These are phyloP conservation scores for Phaeotremella skinneri DNA, from an alignment of 768 basidiomycete species.

Conservation along the genomic window DNA sequence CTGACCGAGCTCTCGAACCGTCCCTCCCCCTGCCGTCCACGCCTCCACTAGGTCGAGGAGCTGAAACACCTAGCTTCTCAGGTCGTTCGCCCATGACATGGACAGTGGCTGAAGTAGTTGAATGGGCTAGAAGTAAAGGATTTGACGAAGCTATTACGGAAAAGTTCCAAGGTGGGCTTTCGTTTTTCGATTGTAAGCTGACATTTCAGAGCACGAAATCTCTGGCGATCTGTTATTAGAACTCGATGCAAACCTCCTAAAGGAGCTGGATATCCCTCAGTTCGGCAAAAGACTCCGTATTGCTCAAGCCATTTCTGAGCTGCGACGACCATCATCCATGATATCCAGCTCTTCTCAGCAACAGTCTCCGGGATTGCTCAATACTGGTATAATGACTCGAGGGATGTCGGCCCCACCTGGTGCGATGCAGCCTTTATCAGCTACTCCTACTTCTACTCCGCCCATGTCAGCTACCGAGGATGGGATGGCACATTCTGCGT, in stretches of 20 bases:
- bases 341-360: conserved; percentile 56
- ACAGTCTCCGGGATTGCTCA: conserved; percentile 31
- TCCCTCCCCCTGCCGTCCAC: conserved; percentile 26
- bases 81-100: conserved; percentile 63
- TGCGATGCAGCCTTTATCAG: conserved; percentile 22
- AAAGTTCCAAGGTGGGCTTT: conserved; percentile 76
- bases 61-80: conserved; percentile 1
- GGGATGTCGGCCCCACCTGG: conserved; percentile 38
- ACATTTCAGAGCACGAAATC: conserved; percentile 85
- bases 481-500: conserved; percentile 17
- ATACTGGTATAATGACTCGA: conserved; percentile 9
- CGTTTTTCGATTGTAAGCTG: conserved; percentile 11
- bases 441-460: conserved; percentile 24
- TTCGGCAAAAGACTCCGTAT: conserved; percentile 94
- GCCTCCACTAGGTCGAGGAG: conserved; percentile 15
- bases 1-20: conserved; percentile 14
- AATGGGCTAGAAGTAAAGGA: conserved; percentile 79
- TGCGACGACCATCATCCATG: conserved; percentile 65
- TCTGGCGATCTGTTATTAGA: conserved; percentile 95
- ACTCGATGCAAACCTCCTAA: conserved; percentile 84
- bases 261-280: conserved; percentile 90
- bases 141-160: conserved; percentile 79
- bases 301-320: conserved; percentile 84
- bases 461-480: conserved; percentile 23
- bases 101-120: conserved; percentile 82